A percentile compares a stretch with the other conserved stretches of the same genome.
These are phyloP conservation scores for Podila epigama DNA, from an alignment of 192 early-diverging fungal species.

Conservation along the genomic window DNA sequence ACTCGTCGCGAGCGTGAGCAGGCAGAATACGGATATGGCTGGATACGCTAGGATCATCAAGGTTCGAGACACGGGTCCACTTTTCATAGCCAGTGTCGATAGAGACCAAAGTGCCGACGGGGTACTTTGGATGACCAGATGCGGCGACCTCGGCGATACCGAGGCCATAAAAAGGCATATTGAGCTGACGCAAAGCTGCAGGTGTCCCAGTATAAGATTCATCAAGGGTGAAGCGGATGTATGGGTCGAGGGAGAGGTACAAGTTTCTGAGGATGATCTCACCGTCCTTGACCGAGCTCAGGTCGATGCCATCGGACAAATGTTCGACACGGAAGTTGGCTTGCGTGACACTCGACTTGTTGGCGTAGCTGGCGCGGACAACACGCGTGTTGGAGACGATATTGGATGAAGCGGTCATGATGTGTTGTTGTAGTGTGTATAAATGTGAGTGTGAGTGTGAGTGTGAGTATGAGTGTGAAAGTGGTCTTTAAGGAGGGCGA, in stretches of 20 bases:
- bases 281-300: conserved; percentile 49
- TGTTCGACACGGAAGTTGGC: conserved; percentile 31
- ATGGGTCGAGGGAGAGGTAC: conserved; percentile 80
- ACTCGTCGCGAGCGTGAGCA: conserved; percentile 22
- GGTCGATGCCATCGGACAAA: conserved; percentile 17
- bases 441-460: too few relatives aligned
- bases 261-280: conserved; percentile 63
- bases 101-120: conserved; percentile 66
- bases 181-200: neutral
- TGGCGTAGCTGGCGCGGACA: conserved; percentile 39
- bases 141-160: conserved; percentile 46
- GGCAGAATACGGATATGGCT: conserved; percentile 60
- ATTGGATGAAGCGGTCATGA: conserved; percentile 4
- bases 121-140: conserved; percentile 60
- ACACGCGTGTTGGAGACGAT: conserved; percentile 32
- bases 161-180: conserved; percentile 19
- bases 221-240: conserved; percentile 31
- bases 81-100: conserved; percentile 64
- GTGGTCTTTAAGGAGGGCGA: too few relatives aligned
- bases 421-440: neutral
- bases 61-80: conserved; percentile 60
- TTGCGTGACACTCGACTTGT: conserved; percentile 17
- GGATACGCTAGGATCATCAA: conserved; percentile 39
- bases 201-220: conserved; percentile 4
- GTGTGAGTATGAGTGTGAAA: too few relatives aligned